Base-by-base conservation (phyloP, 1,284 basidiomycete genomes). In the Xanthoconium separans region DNA sequence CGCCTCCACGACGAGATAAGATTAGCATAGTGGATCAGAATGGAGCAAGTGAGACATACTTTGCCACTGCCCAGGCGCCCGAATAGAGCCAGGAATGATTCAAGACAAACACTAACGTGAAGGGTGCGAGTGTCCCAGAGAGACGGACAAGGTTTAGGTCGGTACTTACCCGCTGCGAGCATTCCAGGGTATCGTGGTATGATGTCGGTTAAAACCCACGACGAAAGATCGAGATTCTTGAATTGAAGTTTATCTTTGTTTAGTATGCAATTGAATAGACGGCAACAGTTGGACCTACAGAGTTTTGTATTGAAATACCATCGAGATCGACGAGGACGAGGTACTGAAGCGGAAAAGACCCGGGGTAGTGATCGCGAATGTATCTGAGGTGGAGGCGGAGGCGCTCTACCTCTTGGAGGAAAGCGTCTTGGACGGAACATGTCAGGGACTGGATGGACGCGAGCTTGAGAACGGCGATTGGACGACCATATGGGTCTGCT, bases 21-120 rank as follows among this genome's bases (percentile, higher is more conserved):
- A 53, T 51, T 54, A 56, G 53, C 48, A 56, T 39, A 15, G 13
- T 36, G 55, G 36, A 57, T 51, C 30, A 50, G 31, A 53, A 61
- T 53, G 58, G 37, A 61, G 46, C 60, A 51, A 43, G 53, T 53
- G 53, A 58, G 58, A 73, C 79, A 51, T 61, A 87, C 84, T 87
- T 93, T 56, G 83, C 76, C 45, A 94, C 67, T 37, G 73, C 82
- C 91, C 91, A 95, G 57, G 91, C 74, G 16, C 89, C 85, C 1
- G 84, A 79, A 69, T 93, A 87, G 16, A 85, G 73, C 91, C 91
- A 95, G 10, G 87, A 86, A 65, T 88, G 91, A 70, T 94, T 92
- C 36, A 93, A 74, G 47, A 93, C 73, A 64, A 90, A 89, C 29
- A 88, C 88, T 82, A 68, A 51, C 51, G 6, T 15, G 37, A 42